Evolutionary conservation across 345 rosid species (phyloP).

Genomic region (Raphanus sativus): DNA sequence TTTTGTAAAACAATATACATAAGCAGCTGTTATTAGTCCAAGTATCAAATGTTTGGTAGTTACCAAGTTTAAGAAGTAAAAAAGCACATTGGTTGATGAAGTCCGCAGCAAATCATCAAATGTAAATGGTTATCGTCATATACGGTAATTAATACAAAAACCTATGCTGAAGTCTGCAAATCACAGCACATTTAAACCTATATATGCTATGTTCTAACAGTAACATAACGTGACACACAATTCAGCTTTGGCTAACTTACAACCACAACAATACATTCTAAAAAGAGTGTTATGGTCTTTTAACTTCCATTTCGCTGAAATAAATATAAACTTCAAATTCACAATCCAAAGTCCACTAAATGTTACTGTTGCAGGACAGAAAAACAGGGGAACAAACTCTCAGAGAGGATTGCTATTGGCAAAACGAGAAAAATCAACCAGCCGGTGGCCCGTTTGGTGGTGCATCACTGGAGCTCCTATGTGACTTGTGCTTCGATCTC

Average conservation of each 20-base stretch:
- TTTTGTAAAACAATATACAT: too few species aligned
- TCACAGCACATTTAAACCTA: not conserved
- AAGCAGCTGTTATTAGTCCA: too few species aligned
- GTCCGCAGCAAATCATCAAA: not conserved
- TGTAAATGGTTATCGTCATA: too few species aligned
- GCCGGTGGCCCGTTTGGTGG: conserved; percentile 21
- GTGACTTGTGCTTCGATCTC: conserved; percentile 85
- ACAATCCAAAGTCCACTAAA: not conserved
- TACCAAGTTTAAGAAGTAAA: too few species aligned
- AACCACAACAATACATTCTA: not conserved
- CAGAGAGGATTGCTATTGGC: not conserved
- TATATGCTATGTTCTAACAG: not conserved
- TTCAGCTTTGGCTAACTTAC: not conserved
- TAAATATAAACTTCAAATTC: not conserved
- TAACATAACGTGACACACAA: not conserved
- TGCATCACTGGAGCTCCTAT: conserved; percentile 53
- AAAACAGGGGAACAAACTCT: not conserved
- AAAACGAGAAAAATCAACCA: not conserved
- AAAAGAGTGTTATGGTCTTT: not conserved
- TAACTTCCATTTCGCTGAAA: not conserved
- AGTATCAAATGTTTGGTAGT: too few species aligned
- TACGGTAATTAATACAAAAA: too few species aligned
- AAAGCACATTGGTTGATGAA: too few species aligned
- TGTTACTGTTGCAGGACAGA: not conserved
- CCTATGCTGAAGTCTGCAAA: not conserved